Evolutionary conservation across 305 asterid species (phyloP), one percentile per base, ranked within the genome.

Genomic region (Fraxinus latifolia): DNA sequence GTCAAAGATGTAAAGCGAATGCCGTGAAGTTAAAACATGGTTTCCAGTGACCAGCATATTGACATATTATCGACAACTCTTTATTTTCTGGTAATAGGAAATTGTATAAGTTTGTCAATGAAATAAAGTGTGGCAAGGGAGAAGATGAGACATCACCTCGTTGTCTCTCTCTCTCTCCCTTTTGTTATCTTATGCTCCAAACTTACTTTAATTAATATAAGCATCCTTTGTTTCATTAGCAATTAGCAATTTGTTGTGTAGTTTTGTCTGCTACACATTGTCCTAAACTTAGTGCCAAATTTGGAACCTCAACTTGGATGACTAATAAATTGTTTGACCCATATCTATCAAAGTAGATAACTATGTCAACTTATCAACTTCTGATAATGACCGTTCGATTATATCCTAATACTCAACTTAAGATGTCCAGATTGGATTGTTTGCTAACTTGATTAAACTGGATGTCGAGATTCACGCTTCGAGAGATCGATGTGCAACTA

Each of bases 121-220:
- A 47, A 82, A 77, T 79, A 74, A 77, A 27, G 11, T 5, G 8
- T 60, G 73, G 73, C 23, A 6, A 47, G 55, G 85, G 83, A 75
- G 86, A 83, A 80, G 83, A 15, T 86, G 92, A 86, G 93, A 77
- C 93, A 90, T 74, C 93, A 86, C 79, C 92, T 90, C 90, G 93
- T 86, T 84, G 91, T 87, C 92, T 86, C 90, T 72, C 34, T 72
- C 34, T 86, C 90, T 67, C 34, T 36, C 76, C 80, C 89, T 44
- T 0, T 70, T 31, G 27, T 42, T 60, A 62, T 1, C 60, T 19
- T 60, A 74, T 37, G 33, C 58, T 67, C 62, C 62, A 53, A 53
- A 15, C 17, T 53, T 53, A 4, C 62, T 53, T 4, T 53, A 47
- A 47, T 42, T 53, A n/a, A 53, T 15, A 53, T n/a, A 53, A 53